These are phyloP conservation scores for Apiotrichum mycotoxinovorans DNA, from an alignment of 1,284 basidiomycete species.

Conservation along the genomic window DNA sequence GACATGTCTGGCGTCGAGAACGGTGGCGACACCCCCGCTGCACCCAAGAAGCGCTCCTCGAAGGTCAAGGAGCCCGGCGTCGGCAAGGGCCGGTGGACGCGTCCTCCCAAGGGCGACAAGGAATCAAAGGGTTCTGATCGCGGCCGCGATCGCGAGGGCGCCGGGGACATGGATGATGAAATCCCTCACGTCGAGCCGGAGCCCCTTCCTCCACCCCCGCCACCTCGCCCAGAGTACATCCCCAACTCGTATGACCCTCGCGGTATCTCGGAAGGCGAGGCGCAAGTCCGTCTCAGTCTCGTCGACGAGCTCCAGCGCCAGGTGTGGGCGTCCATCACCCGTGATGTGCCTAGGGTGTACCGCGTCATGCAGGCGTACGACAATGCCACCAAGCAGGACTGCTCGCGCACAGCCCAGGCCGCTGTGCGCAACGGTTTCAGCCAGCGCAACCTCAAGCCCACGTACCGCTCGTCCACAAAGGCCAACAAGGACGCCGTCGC, in stretches of 20 bases:
- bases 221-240: conserved; percentile 7
- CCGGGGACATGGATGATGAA: conserved; percentile 5
- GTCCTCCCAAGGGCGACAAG: conserved; percentile 33
- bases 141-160: neutral
- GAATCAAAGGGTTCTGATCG: conserved; percentile 19
- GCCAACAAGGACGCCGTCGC: conserved; percentile 82
- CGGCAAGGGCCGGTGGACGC: conserved; percentile 40
- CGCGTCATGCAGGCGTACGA: conserved; percentile 64
- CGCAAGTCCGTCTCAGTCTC: conserved; percentile 31
- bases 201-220: conserved; percentile 4
- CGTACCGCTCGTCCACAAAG: conserved; percentile 74
- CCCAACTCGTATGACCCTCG: conserved; percentile 38
- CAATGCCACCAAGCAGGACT: conserved; percentile 58
- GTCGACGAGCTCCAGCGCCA: conserved; percentile 79
- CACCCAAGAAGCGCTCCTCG: conserved; percentile 21
- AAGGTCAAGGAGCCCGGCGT: conserved; percentile 40
- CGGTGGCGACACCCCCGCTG: conserved; percentile 13
- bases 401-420: conserved; percentile 32
- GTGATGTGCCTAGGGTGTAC: conserved; percentile 82
- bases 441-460: conserved; percentile 75
- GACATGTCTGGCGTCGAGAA: conserved; percentile 20
- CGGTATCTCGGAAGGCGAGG: conserved; percentile 41
- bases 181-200: neutral
- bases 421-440: conserved; percentile 64
- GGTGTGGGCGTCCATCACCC: conserved; percentile 80